phyloP scores from a whole-genome alignment of 2,329 filamentous ascomycete species.

The Colletotrichum magnum region DNA sequence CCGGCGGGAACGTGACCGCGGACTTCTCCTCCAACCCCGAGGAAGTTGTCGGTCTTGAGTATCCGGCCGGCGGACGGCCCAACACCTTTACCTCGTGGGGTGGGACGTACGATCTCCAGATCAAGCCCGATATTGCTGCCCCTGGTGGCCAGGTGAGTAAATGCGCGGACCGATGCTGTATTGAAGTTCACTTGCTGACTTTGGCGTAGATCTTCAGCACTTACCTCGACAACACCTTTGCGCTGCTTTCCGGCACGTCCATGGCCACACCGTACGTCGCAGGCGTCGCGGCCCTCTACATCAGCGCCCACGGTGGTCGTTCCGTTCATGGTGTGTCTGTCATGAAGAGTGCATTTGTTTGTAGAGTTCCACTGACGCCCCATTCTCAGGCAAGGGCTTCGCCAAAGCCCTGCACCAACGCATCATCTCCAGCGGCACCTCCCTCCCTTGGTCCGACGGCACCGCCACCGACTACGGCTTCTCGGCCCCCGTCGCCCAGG shows the following conservation, averaged over 20 bases:
- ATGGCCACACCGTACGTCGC: slow-evolving; percentile 64
- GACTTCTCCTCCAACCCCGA: slow-evolving; percentile 48
- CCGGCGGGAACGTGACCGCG: slow-evolving; percentile 47
- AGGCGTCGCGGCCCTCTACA: slow-evolving; percentile 56
- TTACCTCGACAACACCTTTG: slow-evolving; percentile 52
- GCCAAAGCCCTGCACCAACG: slow-evolving; percentile 46
- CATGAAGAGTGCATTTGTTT: no score
- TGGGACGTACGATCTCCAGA: slow-evolving; percentile 56
- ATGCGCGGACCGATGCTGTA: fast-evolving
- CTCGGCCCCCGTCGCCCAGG: slow-evolving; percentile 53
- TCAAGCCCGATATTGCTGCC: slow-evolving; percentile 60
- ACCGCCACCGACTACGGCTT: slow-evolving; percentile 43
- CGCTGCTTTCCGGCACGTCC: slow-evolving; percentile 61
- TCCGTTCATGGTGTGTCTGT: slow-evolving; percentile 48
- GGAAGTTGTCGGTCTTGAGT: slow-evolving; percentile 43
- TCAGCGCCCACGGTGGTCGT: slow-evolving; percentile 50
- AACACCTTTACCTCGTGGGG: slow-evolving; percentile 60
- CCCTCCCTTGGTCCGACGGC: slow-evolving; percentile 45
- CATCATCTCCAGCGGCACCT: slow-evolving; percentile 51
- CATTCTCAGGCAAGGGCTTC: slow-evolving; percentile 49
- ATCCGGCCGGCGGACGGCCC: slow-evolving; percentile 51
- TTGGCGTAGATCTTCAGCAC: slow-evolving; percentile 52
- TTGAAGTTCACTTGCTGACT: no score
- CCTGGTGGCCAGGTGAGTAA: slow-evolving; percentile 53
- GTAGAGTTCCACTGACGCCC: no score